Evolutionary conservation across 768 basidiomycete genomes (phyloP), one percentile per base, ranked within the genome.

Genomic region (Termitomyces sp.): DNA sequence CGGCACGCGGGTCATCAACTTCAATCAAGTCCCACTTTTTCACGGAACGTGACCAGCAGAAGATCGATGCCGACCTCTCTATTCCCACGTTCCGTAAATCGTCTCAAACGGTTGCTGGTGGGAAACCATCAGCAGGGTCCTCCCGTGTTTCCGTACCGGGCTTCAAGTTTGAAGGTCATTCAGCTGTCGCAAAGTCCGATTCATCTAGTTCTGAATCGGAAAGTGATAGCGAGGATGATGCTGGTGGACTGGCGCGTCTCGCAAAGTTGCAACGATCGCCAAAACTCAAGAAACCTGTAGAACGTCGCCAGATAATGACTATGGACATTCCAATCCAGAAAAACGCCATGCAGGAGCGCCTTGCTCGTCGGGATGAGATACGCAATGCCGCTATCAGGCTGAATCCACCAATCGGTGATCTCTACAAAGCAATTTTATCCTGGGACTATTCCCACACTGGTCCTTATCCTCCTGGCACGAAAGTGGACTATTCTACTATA

Each of bases 401-500:
- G 64, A 88, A 85, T 64, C 96, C 94, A 2, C 87, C 98, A 64
- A 77, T 95, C 19, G 84, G 85, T 30, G 78, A 76, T 6, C 83
- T 99, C 21, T 89, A 96, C 68, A 84, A 83, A 45, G 72, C 77
- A 10, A 76, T 98, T 28, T 72, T 99, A 1, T 85, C 90, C 0
- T 99, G 97, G 97, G 76, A 89, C 68, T 93, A 93, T 59, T 80
- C 86, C 45, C 82, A 91, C 61, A 67, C 67, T 11, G 84, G 86
- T 21, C 68, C 82, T 37, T 70, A 78, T 39, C 91, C 89, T 40
- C 88, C 92, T 1, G 73, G 75, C n/a, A 67, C 72, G 17, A 73
- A 68, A 43, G 61, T 74, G 4, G 50, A 67, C 1, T 64, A 78
- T 30, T 49, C 68, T 12, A 71, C 69, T 17, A 77, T 97, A 8